These are phyloP conservation scores for Jackrogersella multiformis DNA, from an alignment of 495 filamentous ascomycete species.

Conservation along the genomic window DNA sequence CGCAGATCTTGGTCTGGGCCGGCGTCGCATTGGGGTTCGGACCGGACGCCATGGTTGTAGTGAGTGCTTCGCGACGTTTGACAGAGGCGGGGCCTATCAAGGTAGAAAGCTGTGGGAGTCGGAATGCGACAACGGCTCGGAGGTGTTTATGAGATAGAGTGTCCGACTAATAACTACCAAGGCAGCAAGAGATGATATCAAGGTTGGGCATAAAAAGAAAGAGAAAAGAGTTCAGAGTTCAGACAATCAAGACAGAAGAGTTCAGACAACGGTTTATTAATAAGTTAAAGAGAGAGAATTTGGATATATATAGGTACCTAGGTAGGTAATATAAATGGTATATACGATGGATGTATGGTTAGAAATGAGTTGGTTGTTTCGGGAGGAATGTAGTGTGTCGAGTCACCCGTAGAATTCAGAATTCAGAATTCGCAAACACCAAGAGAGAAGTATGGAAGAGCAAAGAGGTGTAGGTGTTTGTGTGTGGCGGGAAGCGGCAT, in stretches of 20 bases:
- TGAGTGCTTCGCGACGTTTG: slow-evolving; percentile 2
- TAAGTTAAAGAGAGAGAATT: slow-evolving; percentile 1
- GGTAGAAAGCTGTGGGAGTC: neutral
- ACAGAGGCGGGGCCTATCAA: slow-evolving; percentile 5
- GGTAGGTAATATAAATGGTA: neutral
- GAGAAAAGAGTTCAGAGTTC: neutral
- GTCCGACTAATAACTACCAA: slow-evolving; percentile 8
- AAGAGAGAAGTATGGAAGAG: slow-evolving; percentile 6
- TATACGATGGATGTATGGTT: neutral
- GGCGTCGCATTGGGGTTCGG: slow-evolving; percentile 43
- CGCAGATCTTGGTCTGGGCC: slow-evolving; percentile 66
- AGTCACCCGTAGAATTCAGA: slow-evolving; percentile 16
- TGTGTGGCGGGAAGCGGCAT: slow-evolving; percentile 41
- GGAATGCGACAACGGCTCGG: slow-evolving; percentile 1
- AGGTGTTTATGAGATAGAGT: neutral
- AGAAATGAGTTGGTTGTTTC: slow-evolving; percentile 15
- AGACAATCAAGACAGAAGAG: neutral
- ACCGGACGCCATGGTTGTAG: slow-evolving; percentile 31
- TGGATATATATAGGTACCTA: slow-evolving; percentile 8
- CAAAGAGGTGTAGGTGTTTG: slow-evolving; percentile 16
- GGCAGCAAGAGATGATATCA: slow-evolving; percentile 5
- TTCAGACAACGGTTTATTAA: slow-evolving; percentile 1
- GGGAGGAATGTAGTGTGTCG: slow-evolving; percentile 32
- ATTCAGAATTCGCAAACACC: slow-evolving; percentile 18
- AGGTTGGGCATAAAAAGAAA: slow-evolving; percentile 23